Conservation (phyloP, 768 basidiomycete species). For the Filobasidium floriforme region DNA sequence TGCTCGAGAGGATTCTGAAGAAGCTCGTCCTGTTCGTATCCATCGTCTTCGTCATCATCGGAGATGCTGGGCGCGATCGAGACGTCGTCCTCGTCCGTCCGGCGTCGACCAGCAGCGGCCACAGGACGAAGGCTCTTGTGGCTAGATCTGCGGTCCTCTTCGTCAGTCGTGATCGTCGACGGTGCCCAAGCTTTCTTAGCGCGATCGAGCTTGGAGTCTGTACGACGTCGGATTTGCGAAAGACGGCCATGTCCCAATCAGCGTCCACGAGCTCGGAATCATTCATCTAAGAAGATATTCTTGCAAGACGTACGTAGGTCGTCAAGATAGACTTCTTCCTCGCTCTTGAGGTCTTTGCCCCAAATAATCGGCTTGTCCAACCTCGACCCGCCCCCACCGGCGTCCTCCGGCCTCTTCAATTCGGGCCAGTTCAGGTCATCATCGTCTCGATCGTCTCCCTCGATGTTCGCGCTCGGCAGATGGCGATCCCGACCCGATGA, state of each 20-base stretch:
- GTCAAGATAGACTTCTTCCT: conserved; percentile 19
- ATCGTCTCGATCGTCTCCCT: neutral
- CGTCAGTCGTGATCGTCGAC: too few relatives aligned
- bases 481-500: too few relatives aligned
- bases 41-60: conserved; percentile 1
- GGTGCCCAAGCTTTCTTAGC: neutral
- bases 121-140: too few relatives aligned
- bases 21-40: neutral
- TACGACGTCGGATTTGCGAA: too few relatives aligned
- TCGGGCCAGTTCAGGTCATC: neutral
- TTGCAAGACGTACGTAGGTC: conserved; percentile 5
- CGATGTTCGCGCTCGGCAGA: neutral
- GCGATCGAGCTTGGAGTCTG: conserved; percentile 10
- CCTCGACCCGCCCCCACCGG: neutral
- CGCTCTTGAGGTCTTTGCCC: conserved; percentile 10
- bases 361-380: neutral
- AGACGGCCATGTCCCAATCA: neutral
- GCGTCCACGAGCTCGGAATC: too few relatives aligned
- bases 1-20: neutral
- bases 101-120: too few relatives aligned
- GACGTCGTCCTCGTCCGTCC: conserved; percentile 1
- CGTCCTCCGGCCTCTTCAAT: neutral
- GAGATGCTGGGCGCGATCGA: conserved; percentile 10
- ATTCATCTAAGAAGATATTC: neutral
- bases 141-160: too few relatives aligned